Evolutionary conservation across 2,329 filamentous ascomycete species (phyloP).

Genomic region (Colletotrichum sp.): DNA sequence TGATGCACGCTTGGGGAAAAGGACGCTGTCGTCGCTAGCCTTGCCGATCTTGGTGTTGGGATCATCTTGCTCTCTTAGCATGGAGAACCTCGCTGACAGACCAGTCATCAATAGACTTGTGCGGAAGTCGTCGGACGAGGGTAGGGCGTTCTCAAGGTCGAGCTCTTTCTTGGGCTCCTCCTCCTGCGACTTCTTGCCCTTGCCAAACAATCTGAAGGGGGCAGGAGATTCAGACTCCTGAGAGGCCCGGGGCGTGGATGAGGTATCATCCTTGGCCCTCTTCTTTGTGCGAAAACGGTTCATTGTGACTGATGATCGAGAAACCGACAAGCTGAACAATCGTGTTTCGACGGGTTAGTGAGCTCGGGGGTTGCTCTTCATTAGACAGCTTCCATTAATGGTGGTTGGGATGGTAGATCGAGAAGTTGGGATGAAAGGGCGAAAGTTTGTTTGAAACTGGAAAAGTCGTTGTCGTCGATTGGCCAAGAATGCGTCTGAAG

Average conservation of each 20-base stretch:
- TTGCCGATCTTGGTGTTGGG: conserved; percentile 89
- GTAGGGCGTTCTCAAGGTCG: conserved; percentile 76
- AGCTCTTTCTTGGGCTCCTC: conserved; percentile 69
- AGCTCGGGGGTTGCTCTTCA: neutral
- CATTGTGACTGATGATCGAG: conserved; percentile 52
- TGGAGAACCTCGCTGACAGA: conserved; percentile 93
- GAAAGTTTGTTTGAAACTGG: conserved; percentile 4
- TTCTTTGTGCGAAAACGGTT: conserved; percentile 80
- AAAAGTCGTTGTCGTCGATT: neutral
- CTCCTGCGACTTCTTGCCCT: conserved; percentile 57
- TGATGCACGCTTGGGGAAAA: conserved; percentile 83
- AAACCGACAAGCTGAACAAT: neutral
- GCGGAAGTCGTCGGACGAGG: conserved; percentile 86
- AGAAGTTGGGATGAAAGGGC: neutral
- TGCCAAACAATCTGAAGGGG: conserved; percentile 61
- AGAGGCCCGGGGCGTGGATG: conserved; percentile 48
- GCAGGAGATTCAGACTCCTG: conserved; percentile 59
- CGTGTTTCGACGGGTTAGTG: neutral
- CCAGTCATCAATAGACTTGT: conserved; percentile 97
- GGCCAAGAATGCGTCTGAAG: conserved; percentile 9
- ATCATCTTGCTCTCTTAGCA: conserved; percentile 94
- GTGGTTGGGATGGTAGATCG: neutral
- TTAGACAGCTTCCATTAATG: conserved; percentile 17
- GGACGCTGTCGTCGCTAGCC: conserved; percentile 91
- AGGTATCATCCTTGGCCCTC: conserved; percentile 65